Conservation (phyloP, 805 yeast genomes). For the Sugiyamaella chiloensis region DNA sequence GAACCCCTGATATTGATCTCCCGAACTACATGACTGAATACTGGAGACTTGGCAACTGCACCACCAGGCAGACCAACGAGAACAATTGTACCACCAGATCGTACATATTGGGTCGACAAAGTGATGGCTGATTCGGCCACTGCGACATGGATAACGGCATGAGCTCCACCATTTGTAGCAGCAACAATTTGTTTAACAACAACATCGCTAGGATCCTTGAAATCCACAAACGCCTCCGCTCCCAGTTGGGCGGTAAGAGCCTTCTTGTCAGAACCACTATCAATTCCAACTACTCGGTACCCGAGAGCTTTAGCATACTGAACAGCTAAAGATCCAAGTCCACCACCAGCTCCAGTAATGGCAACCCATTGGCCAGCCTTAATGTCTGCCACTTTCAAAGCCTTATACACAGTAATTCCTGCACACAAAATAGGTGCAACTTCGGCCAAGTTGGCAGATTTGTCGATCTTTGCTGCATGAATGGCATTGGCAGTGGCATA, state of each 20-base stretch:
- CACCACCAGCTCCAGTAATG: constrained; percentile 77
- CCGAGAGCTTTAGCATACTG: constrained; percentile 81
- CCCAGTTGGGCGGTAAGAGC: constrained; percentile 56
- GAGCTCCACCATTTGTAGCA: constrained; percentile 71
- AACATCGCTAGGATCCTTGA: constrained; percentile 49
- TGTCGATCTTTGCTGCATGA: constrained; percentile 78
- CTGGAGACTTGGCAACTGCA: constrained; percentile 66
- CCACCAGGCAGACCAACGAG: constrained; percentile 78
- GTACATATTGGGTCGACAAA: constrained; percentile 56
- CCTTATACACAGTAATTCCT: constrained; percentile 89
- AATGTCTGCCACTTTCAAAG: constrained; percentile 73
- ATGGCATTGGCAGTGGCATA: constrained; percentile 85
- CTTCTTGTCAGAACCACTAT: constrained; percentile 64
- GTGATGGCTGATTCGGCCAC: constrained; percentile 66
- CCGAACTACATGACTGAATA: constrained; percentile 71
- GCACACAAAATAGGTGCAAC: constrained; percentile 86
- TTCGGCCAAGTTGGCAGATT: constrained; percentile 68
- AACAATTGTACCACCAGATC: constrained; percentile 68
- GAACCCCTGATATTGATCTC: constrained; percentile 74
- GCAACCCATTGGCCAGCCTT: constrained; percentile 73
- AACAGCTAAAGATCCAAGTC: constrained; percentile 69
- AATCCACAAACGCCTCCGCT: constrained; percentile 62
- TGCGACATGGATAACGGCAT: constrained; percentile 72
- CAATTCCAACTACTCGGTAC: constrained; percentile 65
- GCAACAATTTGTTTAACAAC: constrained; percentile 52